phyloP scores from a whole-genome alignment of 768 basidiomycete species.

The Grammothele lineata region DNA sequence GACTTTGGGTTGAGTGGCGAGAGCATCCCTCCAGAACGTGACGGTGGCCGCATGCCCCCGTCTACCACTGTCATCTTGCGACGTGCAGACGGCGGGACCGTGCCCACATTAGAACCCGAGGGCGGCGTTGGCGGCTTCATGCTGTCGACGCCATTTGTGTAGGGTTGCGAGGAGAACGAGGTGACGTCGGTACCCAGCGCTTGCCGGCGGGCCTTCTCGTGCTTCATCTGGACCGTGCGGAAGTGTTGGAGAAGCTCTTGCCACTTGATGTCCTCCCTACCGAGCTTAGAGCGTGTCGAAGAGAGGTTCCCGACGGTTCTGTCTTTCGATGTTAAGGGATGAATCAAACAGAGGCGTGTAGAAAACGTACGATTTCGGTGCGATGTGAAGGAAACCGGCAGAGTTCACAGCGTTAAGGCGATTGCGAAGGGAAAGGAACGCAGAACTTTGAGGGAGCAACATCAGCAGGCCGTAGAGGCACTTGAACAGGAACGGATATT shows the following conservation, averaged over 20 bases:
- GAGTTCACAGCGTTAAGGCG: constrained; percentile 94
- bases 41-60: constrained; percentile 24
- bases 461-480: constrained; percentile 96
- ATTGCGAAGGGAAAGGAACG: constrained; percentile 92
- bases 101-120: constrained; percentile 4
- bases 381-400: constrained; percentile 87
- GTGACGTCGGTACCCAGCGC: constrained; percentile 62
- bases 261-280: constrained; percentile 95
- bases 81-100: constrained; percentile 46
- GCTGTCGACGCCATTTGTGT: constrained; percentile 34
- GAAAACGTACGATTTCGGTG: constrained; percentile 70
- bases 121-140: constrained; percentile 27
- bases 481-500: constrained; percentile 95
- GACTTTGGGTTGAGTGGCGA: constrained; percentile 76
- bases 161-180: constrained; percentile 43
- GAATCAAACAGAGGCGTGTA: background rate
- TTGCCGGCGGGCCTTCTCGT: constrained; percentile 87
- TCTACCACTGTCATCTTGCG: constrained; percentile 61
- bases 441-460: constrained; percentile 94
- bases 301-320: constrained; percentile 30
- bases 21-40: constrained; percentile 39
- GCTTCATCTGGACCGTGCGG: constrained; percentile 80
- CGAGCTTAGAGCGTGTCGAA: constrained; percentile 68
- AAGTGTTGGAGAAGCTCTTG: constrained; percentile 91
- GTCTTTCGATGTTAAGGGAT: background rate